phyloP scores from a whole-genome alignment of 345 rosid species.

The Eucalyptus victrix region DNA sequence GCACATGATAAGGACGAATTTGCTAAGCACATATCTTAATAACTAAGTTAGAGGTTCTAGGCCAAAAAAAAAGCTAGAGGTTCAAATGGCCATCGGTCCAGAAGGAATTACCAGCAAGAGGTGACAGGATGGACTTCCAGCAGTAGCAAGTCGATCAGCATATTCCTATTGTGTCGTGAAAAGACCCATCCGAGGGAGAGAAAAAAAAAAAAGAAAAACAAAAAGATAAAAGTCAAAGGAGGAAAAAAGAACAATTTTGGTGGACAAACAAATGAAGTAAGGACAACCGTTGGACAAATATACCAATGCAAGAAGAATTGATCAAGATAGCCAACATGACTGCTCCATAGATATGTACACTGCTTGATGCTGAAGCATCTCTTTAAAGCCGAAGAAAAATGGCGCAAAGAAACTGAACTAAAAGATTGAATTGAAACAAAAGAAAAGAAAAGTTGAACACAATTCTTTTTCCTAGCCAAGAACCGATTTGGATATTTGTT shows the following conservation, averaged over 20 bases:
- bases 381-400: not conserved
- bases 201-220: not conserved
- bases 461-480: not conserved
- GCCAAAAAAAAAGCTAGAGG: not conserved
- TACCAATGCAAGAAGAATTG: not conserved
- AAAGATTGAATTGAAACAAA: not conserved
- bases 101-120: not conserved
- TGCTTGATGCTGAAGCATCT: not conserved
- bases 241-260: not conserved
- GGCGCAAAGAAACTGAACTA: not conserved
- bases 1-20: not conserved
- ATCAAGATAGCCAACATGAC: not conserved
- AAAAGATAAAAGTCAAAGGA: not conserved
- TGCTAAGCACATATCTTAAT: too few species aligned
- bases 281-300: not conserved
- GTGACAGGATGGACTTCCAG: constrained; percentile 25
- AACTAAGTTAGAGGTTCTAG: too few species aligned
- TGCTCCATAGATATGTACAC: not conserved
- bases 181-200: constrained; percentile 57
- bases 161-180: constrained; percentile 79
- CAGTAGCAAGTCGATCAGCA: constrained; percentile 71
- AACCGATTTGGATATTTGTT: not conserved
- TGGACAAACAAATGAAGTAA: not conserved
- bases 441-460: not conserved
- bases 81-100: not conserved